These are phyloP conservation scores for Acmispon strigosus DNA, from an alignment of 306 rosid genomes.

Conservation along the genomic window DNA sequence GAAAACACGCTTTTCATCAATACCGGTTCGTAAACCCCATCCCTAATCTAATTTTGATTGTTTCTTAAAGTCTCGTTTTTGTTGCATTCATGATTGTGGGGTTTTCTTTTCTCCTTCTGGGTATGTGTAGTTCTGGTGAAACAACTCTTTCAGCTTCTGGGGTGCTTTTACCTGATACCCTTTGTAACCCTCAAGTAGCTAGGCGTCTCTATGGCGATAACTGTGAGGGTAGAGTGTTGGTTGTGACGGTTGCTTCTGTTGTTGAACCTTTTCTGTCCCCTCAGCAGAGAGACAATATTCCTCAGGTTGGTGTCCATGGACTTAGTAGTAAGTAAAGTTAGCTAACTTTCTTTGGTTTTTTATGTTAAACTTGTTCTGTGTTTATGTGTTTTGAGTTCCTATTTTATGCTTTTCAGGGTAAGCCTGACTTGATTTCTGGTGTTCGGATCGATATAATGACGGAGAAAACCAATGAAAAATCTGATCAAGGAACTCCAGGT, in stretches of 20 bases:
- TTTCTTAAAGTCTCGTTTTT: slow-evolving; percentile 3
- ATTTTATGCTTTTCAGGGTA: slow-evolving; percentile 50
- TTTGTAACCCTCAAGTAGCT: slow-evolving; percentile 51
- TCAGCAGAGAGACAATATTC: slow-evolving; percentile 47
- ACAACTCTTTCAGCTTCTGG: slow-evolving; percentile 98
- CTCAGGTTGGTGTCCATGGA: slow-evolving; percentile 41
- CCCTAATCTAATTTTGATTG: not conserved
- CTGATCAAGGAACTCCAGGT: slow-evolving; percentile 35
- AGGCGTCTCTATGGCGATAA: slow-evolving; percentile 33
- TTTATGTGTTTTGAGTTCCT: not conserved
- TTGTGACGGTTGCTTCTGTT: slow-evolving; percentile 76
- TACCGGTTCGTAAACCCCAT: slow-evolving; percentile 44
- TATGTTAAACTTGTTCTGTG: slow-evolving; percentile 10
- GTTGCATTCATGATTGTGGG: not conserved
- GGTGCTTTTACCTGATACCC: slow-evolving; percentile 55
- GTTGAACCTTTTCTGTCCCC: slow-evolving; percentile 80
- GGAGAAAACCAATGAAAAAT: slow-evolving; percentile 44
- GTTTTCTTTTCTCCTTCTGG: slow-evolving; percentile 11
- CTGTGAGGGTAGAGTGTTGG: slow-evolving; percentile 44
- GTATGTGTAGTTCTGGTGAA: slow-evolving; percentile 66
- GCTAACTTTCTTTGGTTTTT: slow-evolving; percentile 14
- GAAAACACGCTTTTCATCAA: slow-evolving; percentile 86
- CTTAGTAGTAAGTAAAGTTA: not conserved
- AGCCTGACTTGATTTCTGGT: slow-evolving; percentile 73
- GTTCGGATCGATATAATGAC: slow-evolving; percentile 73